Evolutionary conservation across 2,329 filamentous ascomycete genomes (phyloP).

Genomic region (Colletotrichum sp.): DNA sequence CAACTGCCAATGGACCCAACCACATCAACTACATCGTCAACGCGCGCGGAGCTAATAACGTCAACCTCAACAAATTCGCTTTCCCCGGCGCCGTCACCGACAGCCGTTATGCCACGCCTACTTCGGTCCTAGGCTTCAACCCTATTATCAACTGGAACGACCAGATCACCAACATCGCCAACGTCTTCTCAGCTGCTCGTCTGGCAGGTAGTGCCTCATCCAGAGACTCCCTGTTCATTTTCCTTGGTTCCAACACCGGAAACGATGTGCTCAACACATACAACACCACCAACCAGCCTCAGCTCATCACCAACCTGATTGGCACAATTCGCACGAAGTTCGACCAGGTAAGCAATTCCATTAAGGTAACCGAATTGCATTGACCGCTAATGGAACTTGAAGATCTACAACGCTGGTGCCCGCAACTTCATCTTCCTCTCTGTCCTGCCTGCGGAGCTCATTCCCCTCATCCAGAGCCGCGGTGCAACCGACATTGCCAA

Average conservation of each 20-base stretch:
- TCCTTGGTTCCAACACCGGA: not conserved
- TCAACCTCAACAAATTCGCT: not conserved
- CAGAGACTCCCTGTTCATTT: not conserved
- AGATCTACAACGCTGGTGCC: not conserved
- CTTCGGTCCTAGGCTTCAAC: not conserved
- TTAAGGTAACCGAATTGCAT: not conserved
- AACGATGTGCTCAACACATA: slow-evolving; percentile 3
- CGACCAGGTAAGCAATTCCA: not conserved
- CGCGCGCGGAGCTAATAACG: not conserved
- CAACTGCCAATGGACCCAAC: not conserved
- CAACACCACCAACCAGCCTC: slow-evolving; percentile 1
- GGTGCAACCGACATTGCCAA: not conserved
- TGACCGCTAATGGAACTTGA: not conserved
- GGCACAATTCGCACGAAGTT: not conserved
- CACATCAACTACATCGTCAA: slow-evolving; percentile 2
- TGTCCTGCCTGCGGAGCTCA: not conserved
- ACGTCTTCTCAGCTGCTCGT: not conserved
- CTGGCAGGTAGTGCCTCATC: not conserved
- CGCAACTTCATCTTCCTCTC: slow-evolving; percentile 1
- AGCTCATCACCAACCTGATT: not conserved
- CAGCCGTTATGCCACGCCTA: not conserved
- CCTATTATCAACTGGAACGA: not conserved
- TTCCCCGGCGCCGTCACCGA: not conserved
- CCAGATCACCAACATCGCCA: not conserved
- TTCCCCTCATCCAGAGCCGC: not conserved